Base-by-base conservation (phyloP, 257 asterid genomes). In the Solanum megistacrolobum region DNA sequence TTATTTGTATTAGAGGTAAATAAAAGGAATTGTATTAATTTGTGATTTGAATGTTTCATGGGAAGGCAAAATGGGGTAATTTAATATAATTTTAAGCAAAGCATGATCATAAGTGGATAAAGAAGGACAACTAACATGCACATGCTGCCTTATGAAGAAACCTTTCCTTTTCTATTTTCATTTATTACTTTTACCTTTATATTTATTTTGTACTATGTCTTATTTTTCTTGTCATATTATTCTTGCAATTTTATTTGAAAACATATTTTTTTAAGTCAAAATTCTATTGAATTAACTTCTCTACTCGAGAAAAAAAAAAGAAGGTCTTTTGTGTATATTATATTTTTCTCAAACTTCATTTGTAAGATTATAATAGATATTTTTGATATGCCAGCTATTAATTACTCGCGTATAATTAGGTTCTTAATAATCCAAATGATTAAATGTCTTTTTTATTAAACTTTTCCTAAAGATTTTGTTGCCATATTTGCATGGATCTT, bases 111-210 rank as follows among this genome's bases (percentile, higher is more conserved):
- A 88, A 86, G 85, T 58, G 87, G 88, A 89, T 89, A 86, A 89
- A 89, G 91, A 25, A 83, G 91, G 86, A 78, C 90, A 91, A 88
- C 88, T 86, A 88, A 69, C 93, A 91, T 88, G 92, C 91, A 86
- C 71, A 84, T 86, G 90, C 87, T 88, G 89, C 88, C 86, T 23
- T 65, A 72, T 73, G 89, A 86, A 89, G 62, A 78, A 78, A 41
- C n/a, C 7, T 39, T 78, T 12, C 23, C 60, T 65, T 39, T 68
- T 65, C 41, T 83, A 69, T 91, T 87, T 58, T 65, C 74, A 78
- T 73, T 88, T 69, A 35, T 41, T 85, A 55, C 68, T 71, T 41
- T 88, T 48, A 74, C 23, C 82, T 75, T 43, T n/a, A 31, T 2
- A 23, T 62, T 62, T 62, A 9, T 9, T 23, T 62, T 9, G 6